These are phyloP conservation scores for Podaxis pistillaris DNA, from an alignment of 768 basidiomycete genomes.

Conservation along the genomic window DNA sequence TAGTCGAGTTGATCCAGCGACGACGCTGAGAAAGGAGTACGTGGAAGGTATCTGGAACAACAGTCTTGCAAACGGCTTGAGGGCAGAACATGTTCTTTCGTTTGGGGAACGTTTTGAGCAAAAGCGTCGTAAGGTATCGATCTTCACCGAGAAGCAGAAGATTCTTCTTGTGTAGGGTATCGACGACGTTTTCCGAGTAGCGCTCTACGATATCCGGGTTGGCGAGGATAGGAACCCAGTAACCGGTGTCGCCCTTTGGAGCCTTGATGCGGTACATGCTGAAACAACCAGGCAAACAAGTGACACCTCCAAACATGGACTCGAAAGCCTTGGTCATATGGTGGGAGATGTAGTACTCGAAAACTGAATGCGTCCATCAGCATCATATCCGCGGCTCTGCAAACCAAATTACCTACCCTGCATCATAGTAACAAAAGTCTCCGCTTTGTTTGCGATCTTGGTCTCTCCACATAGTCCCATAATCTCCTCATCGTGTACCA, in stretches of 20 bases:
- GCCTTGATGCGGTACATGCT: slow-evolving; percentile 99
- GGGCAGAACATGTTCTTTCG: slow-evolving; percentile 99
- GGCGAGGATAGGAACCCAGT: slow-evolving; percentile 98
- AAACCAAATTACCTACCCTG: slow-evolving; percentile 66
- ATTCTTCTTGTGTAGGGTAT: slow-evolving; percentile 99
- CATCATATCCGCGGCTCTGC: background rate
- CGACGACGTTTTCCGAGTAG: slow-evolving; percentile 99
- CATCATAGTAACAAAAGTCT: slow-evolving; percentile 99
- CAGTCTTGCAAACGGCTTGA: slow-evolving; percentile 97
- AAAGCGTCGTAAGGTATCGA: slow-evolving; percentile 96
- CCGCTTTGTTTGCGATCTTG: slow-evolving; percentile 98
- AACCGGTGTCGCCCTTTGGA: slow-evolving; percentile 93
- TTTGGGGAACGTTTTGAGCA: slow-evolving; percentile 99
- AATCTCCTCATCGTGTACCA: slow-evolving; percentile 96
- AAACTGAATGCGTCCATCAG: slow-evolving; percentile 54
- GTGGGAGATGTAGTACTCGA: slow-evolving; percentile 99
- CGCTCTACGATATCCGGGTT: slow-evolving; percentile 99
- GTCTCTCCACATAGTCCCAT: slow-evolving; percentile 99
- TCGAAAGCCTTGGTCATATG: slow-evolving; percentile 99
- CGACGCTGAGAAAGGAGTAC: slow-evolving; percentile 94
- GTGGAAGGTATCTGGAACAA: slow-evolving; percentile 95
- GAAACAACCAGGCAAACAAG: slow-evolving; percentile 99
- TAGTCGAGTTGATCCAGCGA: slow-evolving; percentile 99
- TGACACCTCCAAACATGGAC: slow-evolving; percentile 99
- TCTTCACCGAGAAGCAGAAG: slow-evolving; percentile 95